Evolutionary conservation across 1,139 yeast genomes (phyloP).

Genomic region (Geotrichum reessii): DNA sequence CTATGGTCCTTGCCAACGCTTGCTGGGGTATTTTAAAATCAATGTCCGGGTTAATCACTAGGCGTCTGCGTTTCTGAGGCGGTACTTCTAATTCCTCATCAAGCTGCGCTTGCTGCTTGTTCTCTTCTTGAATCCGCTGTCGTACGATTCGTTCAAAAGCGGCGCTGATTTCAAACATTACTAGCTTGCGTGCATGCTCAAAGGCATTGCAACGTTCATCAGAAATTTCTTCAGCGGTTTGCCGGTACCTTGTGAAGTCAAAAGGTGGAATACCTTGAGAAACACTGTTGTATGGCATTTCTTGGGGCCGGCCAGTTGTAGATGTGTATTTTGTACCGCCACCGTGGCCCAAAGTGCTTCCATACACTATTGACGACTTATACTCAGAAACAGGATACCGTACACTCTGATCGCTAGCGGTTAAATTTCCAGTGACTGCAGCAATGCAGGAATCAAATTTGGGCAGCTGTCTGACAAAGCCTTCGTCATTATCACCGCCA

Average conservation of each 20-base stretch:
- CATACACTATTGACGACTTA: neutral
- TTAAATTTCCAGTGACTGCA: neutral
- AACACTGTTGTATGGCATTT: slow-evolving; percentile 3
- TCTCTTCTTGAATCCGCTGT: slow-evolving; percentile 20
- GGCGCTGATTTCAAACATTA: slow-evolving; percentile 25
- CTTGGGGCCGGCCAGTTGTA: slow-evolving; percentile 7
- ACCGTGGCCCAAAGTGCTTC: slow-evolving; percentile 6
- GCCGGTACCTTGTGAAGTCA: slow-evolving; percentile 6
- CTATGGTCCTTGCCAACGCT: slow-evolving; percentile 17
- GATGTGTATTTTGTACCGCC: slow-evolving; percentile 14
- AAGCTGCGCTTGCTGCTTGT: neutral
- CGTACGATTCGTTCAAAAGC: slow-evolving; percentile 23
- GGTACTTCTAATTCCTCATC: neutral
- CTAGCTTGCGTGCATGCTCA: slow-evolving; percentile 16
- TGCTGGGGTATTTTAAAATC: slow-evolving; percentile 24
- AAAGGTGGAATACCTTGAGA: slow-evolving; percentile 15
- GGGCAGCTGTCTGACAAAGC: neutral
- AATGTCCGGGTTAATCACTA: slow-evolving; percentile 2
- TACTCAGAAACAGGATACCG: neutral
- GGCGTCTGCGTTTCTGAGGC: neutral
- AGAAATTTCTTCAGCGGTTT: neutral
- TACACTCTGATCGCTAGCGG: neutral
- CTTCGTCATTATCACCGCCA: neutral
- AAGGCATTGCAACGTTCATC: slow-evolving; percentile 1
- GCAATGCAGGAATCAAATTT: neutral